These are phyloP conservation scores for Quercus lobata DNA, from an alignment of 331 rosid species.

Conservation along the genomic window DNA sequence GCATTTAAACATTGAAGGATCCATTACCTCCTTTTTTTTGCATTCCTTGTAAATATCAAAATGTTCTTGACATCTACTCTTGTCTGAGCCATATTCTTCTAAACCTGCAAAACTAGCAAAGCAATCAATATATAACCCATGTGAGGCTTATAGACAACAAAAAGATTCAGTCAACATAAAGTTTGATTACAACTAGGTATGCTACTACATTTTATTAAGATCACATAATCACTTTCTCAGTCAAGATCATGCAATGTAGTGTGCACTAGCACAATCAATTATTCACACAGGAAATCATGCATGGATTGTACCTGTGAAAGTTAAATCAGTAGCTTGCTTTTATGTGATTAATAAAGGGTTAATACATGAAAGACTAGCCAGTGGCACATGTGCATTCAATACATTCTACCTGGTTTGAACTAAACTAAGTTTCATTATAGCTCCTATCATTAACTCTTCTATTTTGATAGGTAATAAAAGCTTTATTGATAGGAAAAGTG, in stretches of 20 bases:
- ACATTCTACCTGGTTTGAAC: neutral
- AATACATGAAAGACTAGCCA: neutral
- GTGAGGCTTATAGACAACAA: neutral
- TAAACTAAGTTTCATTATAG: neutral
- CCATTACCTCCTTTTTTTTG: constrained; percentile 86
- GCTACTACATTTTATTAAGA: neutral
- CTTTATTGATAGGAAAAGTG: too few relatives aligned
- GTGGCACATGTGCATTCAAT: neutral
- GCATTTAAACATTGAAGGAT: neutral
- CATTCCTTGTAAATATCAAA: constrained; percentile 95
- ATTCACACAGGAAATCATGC: neutral
- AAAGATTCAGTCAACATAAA: neutral
- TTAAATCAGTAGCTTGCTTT: neutral
- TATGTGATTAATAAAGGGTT: neutral
- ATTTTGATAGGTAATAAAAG: too few relatives aligned
- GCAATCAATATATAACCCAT: neutral
- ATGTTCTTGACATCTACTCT: constrained; percentile 88
- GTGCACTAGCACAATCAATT: neutral
- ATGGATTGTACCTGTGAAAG: neutral
- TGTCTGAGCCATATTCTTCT: constrained; percentile 62
- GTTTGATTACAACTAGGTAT: neutral
- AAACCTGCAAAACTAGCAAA: constrained; percentile 50
- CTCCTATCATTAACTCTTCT: neutral
- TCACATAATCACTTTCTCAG: too few relatives aligned
- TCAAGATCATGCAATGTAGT: too few relatives aligned